A percentile compares a stretch with the other conserved stretches of the same genome.
Conservation (phyloP, 1,284 basidiomycete species). For the Moesziomyces parantarcticus region DNA sequence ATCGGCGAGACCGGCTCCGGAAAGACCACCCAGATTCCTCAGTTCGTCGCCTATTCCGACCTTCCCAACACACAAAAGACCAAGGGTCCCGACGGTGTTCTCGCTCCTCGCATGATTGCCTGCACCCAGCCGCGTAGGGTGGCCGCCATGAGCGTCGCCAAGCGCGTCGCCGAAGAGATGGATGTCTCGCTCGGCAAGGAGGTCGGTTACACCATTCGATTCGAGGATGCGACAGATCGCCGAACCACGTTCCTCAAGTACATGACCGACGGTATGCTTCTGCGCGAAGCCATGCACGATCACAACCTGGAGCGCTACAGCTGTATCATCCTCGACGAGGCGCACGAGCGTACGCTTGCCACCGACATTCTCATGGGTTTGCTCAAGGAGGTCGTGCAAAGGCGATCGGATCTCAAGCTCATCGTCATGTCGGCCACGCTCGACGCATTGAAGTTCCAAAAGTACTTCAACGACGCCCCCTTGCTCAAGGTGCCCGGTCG, state of each 20-base stretch:
- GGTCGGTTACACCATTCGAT: conserved; percentile 98
- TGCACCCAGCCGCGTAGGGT: conserved; percentile 98
- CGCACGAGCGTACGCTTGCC: conserved; percentile 96
- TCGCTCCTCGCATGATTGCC: conserved; percentile 88
- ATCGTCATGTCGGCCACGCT: conserved; percentile 99
- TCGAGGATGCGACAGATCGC: conserved; percentile 88
- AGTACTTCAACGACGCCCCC: conserved; percentile 91
- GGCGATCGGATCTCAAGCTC: conserved; percentile 89
- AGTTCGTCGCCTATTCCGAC: conserved; percentile 94
- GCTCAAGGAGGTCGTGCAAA: conserved; percentile 78
- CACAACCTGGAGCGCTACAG: conserved; percentile 88
- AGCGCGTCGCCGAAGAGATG: conserved; percentile 98
- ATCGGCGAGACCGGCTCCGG: conserved; percentile 98
- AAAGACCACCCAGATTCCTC: conserved; percentile 99
- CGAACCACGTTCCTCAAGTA: conserved; percentile 71
- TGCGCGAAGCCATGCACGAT: conserved; percentile 98
- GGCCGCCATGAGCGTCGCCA: conserved; percentile 97
- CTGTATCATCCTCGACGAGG: conserved; percentile 98
- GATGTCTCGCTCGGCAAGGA: conserved; percentile 92
- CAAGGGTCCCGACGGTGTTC: conserved; percentile 54
- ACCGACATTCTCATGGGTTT: conserved; percentile 99
- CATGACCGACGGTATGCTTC: conserved; percentile 97
- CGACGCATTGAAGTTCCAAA: conserved; percentile 95
- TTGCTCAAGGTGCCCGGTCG: conserved; percentile 95
- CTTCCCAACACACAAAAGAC: conserved; percentile 76